Evolutionary conservation across 2,329 filamentous ascomycete genomes (phyloP), one percentile per base, ranked within the genome.

Genomic region (Penicillium sp.): DNA sequence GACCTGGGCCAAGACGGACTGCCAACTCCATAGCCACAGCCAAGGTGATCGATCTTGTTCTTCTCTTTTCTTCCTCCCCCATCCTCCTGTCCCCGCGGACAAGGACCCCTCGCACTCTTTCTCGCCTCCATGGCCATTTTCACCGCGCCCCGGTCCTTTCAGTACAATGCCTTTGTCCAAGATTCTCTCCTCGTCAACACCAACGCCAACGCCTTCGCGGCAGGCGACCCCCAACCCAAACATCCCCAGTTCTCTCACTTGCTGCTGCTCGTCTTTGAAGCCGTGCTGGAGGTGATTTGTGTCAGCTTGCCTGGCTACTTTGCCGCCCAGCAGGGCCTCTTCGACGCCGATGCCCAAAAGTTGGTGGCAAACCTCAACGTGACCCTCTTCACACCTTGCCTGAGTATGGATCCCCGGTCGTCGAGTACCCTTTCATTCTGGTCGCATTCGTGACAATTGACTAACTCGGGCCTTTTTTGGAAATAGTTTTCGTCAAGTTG

Each of bases 321-420:
- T 58, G 86, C 97, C 47, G 94, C 94, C 10, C 81, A 89, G 32
- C 81, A 91, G 64, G 94, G 94, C 69, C 89, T 96, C 76, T 97
- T 99, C 74, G 91, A 96, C 74, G 91, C 90, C 58, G 91, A 96
- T 45, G 90, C 92, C 71, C 94, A 99, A 73, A 97, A 97, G 74
- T 95, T 99, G 68, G 81, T 97, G 44, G 93, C 94, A 47, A 97
- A 99, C 68, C 80, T 99, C 62, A 99, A 99, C 72, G 91, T 97
- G 52, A 90, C 89, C 77, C 81, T 99, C 34, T 99, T 99, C 74
- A 99, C 94, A 24, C 94, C 94, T 59, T 97, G 94, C 72, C 85
- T 99, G 58, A 95, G 90, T 95, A 85, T 56, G 87, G 75, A 29
- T 40, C 18, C 9, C 24, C 33, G 12, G 5, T 29, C 40, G 9